These are phyloP conservation scores for Cetraspora pellucida DNA, from an alignment of 192 early-diverging fungal genomes.

Conservation along the genomic window DNA sequence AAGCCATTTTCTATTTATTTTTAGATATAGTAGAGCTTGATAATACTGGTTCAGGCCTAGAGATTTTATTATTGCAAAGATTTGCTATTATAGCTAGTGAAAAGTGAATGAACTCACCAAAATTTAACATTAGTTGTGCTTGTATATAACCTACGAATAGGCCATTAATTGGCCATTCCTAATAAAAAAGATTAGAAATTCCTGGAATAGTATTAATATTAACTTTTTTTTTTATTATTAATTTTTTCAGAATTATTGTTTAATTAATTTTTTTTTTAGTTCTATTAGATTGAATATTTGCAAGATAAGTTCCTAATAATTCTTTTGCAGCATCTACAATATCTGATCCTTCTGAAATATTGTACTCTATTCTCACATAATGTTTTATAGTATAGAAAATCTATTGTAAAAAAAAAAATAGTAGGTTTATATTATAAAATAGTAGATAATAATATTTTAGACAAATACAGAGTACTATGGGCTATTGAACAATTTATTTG, in stretches of 20 bases:
- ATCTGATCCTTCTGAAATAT: background rate
- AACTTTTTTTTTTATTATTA: background rate
- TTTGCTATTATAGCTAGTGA: background rate
- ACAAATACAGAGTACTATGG: too few relatives aligned
- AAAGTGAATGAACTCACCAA: background rate
- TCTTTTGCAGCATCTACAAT: background rate
- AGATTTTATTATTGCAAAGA: background rate
- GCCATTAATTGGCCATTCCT: background rate
- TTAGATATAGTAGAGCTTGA: background rate
- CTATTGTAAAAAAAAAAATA: background rate
- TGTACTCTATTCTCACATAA: background rate
- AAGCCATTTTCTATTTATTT: background rate
- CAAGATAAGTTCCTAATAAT: conserved; percentile 8
- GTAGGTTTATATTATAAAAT: too few relatives aligned
- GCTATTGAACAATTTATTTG: too few relatives aligned
- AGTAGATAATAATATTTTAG: too few relatives aligned
- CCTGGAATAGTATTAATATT: background rate
- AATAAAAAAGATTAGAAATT: background rate
- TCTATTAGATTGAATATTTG: conserved; percentile 20
- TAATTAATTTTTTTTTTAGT: background rate
- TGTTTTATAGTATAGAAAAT: conserved; percentile 8
- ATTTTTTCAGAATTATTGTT: background rate
- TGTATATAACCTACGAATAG: background rate
- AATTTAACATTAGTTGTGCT: background rate
- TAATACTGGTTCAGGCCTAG: background rate